A percentile compares a stretch with the other conserved stretches of the same genome.
These are phyloP conservation scores for Chimonanthus salicifolius DNA, from an alignment of 164 flowering plant species.

Conservation along the genomic window DNA sequence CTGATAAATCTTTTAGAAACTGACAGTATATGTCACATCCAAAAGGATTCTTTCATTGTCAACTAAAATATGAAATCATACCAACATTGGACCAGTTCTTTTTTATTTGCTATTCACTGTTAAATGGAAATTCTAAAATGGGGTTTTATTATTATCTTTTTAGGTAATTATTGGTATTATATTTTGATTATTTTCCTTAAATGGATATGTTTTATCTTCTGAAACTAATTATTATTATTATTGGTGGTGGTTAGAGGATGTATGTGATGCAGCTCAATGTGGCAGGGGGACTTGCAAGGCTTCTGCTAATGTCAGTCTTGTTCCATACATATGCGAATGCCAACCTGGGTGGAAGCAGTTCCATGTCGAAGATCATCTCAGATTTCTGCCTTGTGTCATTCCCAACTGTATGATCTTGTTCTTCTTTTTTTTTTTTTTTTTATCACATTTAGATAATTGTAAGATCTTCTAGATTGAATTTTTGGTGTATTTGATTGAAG, in stretches of 20 bases:
- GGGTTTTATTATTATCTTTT: too few relatives aligned
- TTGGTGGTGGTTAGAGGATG: not conserved
- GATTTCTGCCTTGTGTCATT: constrained; percentile 20
- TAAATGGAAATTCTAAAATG: not conserved
- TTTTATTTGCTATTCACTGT: not conserved
- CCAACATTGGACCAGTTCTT: not conserved
- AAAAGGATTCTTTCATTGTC: too few relatives aligned
- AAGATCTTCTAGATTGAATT: too few relatives aligned
- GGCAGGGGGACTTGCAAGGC: constrained; percentile 13
- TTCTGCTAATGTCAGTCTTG: not conserved
- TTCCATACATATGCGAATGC: constrained; percentile 9
- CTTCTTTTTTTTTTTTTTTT: too few relatives aligned
- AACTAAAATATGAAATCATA: too few relatives aligned
- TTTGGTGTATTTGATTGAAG: too few relatives aligned
- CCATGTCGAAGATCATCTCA: not conserved
- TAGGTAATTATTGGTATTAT: too few relatives aligned
- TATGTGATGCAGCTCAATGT: constrained; percentile 3
- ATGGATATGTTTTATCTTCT: not conserved
- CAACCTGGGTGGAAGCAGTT: constrained; percentile 9
- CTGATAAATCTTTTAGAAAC: too few relatives aligned
- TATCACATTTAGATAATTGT: not conserved
- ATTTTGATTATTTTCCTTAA: not conserved
- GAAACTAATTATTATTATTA: not conserved
- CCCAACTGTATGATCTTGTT: constrained; percentile 14
- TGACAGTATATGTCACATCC: too few relatives aligned